Conservation (phyloP, 2,329 filamentous ascomycete genomes). For the Bertia moriformis region DNA sequence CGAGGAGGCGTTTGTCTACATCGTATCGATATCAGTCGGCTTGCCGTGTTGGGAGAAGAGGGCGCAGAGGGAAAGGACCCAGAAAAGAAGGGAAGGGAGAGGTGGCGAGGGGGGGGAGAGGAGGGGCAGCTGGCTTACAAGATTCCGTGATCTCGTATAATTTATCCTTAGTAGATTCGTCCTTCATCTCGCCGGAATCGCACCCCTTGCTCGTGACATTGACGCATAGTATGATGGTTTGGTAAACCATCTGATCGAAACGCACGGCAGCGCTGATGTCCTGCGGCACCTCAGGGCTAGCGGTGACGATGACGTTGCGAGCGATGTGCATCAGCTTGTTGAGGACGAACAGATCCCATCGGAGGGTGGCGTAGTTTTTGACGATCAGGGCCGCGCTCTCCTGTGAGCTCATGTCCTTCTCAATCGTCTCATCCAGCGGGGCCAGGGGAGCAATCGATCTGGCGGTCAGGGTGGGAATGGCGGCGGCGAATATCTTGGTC, state of each 20-base stretch:
- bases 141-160: constrained; percentile 50
- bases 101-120: too few relatives aligned
- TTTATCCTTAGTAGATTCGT: constrained; percentile 39
- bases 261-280: constrained; percentile 49
- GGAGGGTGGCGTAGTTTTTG: constrained; percentile 43
- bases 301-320: constrained; percentile 48
- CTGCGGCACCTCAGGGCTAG: constrained; percentile 49
- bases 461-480: constrained; percentile 43
- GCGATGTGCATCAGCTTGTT: constrained; percentile 57
- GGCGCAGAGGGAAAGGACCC: neutral
- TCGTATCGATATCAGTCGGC: constrained; percentile 7
- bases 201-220: constrained; percentile 56
- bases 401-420: constrained; percentile 40
- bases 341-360: constrained; percentile 46
- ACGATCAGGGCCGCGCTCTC: constrained; percentile 49
- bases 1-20: constrained; percentile 49
- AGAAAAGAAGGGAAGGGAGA: neutral
- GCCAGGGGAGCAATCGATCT: constrained; percentile 42
- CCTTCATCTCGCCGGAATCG: constrained; percentile 44
- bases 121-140: too few relatives aligned
- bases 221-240: constrained; percentile 49
- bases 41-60: constrained; percentile 2
- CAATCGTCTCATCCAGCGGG: constrained; percentile 30
- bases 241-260: constrained; percentile 52
- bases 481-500: constrained; percentile 43